Base-by-base conservation (phyloP, 2,329 filamentous ascomycete genomes). In the Ascochyta viciae-villosae region DNA sequence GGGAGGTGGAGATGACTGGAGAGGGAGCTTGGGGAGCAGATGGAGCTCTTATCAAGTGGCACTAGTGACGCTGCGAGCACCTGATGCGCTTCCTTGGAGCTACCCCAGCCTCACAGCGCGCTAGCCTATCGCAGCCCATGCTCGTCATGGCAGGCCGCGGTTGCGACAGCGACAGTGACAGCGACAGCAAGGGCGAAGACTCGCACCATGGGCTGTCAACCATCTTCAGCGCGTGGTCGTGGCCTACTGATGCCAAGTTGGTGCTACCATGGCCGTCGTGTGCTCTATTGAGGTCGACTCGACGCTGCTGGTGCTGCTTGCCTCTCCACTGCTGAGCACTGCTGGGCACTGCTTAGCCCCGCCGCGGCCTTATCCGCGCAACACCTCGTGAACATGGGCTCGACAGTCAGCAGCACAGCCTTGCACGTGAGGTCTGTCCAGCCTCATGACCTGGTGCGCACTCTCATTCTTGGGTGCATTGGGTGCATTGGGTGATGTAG, bases 1-100 rank as follows among this genome's bases (percentile, higher is more conserved):
- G 40, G 60, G 63, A 64, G 67, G 41, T 57, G 55, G 45, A 50
- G 46, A 60, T 56, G 57, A 55, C 52, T 57, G 62, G 62, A 60
- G 61, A 58, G 41, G 27, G 60, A 65, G 72, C 70, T 63, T 68
- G 67, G 70, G 64, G 68, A 59, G 67, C 65, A n/a, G 44, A 35
- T 62, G 65, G 61, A 65, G 61, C 66, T 70, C 67, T 71, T 72
- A 71, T 72, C 66, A 64, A 26, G 24, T 8, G 19, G 19, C 19
- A 19, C 19, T 19, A 19, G 19, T 19, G 19, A 19, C 19, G 19
- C 19, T 19, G 19, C 3, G 24, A 8, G 24, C 24, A 26, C 24
- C 24, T 26, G 24, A 26, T 19, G 19, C 19, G 19, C 19, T 19
- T 19, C 19, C 19, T 19, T 22, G 33, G 34, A 39, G 34, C 45